phyloP scores from a whole-genome alignment of 169 alveolate genomes.

The Plasmodium adleri region DNA sequence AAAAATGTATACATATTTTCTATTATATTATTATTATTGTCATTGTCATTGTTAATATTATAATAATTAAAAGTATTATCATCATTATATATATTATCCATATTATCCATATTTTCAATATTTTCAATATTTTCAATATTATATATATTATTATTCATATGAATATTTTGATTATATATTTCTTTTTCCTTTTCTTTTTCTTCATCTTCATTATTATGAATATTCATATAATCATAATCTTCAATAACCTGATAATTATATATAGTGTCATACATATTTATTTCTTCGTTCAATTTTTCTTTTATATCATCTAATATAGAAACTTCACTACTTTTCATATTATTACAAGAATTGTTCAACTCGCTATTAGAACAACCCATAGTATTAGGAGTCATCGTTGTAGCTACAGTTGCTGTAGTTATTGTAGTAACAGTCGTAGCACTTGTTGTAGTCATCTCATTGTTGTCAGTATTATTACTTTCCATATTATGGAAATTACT shows the following conservation, averaged over 20 bases:
- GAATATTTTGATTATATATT: background rate
- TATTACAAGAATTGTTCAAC: background rate
- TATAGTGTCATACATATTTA: conserved; percentile 13
- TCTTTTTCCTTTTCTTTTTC: conserved; percentile 5
- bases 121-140: too few species aligned
- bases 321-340: background rate
- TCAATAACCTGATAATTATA: too few species aligned
- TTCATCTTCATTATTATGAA: background rate
- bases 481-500: conserved; percentile 22
- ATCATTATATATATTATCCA: too few species aligned
- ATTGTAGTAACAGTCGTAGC: background rate
- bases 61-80: background rate
- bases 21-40: conserved; percentile 15
- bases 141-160: background rate
- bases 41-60: background rate
- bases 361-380: background rate
- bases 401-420: background rate
- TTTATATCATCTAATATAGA: conserved; percentile 24
- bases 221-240: too few species aligned
- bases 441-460: conserved; percentile 14
- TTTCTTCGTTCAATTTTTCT: conserved; percentile 52
- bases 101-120: background rate
- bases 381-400: background rate
- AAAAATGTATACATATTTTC: conserved; percentile 51
- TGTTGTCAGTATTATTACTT: conserved; percentile 43